A percentile compares a stretch with the other conserved stretches of the same genome.
Evolutionary conservation across 2,329 filamentous ascomycete genomes (phyloP).

Genomic region (Allantophomopsis cytisporea): DNA sequence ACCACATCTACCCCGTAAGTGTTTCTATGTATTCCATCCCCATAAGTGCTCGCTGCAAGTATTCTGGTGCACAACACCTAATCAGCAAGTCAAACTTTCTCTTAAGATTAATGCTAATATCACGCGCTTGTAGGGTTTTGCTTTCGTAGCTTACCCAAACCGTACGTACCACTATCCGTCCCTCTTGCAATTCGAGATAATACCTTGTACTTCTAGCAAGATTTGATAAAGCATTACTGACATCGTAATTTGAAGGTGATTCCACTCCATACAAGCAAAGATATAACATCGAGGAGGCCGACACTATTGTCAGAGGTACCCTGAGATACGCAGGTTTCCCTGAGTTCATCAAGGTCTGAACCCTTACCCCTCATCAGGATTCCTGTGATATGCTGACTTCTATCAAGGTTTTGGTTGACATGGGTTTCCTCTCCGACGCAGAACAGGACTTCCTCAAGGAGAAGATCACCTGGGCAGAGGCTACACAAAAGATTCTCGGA

Average conservation of each 20-base stretch:
- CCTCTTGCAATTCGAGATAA: no score
- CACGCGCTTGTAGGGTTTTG: conserved; percentile 39
- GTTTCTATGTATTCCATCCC: no score
- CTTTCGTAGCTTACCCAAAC: conserved; percentile 89
- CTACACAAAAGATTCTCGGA: conserved; percentile 63
- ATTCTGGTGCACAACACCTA: no score
- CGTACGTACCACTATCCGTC: no score
- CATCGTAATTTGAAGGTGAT: conserved; percentile 38
- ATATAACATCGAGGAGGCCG: conserved; percentile 82
- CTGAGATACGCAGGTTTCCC: conserved; percentile 84
- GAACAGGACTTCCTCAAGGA: conserved; percentile 50
- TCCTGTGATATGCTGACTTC: no score
- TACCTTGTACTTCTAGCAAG: no score
- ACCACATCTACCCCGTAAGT: conserved; percentile 61
- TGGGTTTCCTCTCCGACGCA: conserved; percentile 73
- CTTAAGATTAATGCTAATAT: no score
- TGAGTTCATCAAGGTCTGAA: conserved; percentile 61
- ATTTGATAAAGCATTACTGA: no score
- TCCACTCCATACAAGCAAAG: conserved; percentile 77
- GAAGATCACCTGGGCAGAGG: conserved; percentile 70
- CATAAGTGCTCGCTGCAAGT: no score
- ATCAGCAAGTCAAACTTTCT: no score
- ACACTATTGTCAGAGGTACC: conserved; percentile 76
- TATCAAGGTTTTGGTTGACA: conserved; percentile 51
- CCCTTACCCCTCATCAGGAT: no score